These are phyloP conservation scores for Centrapalus pauciflorus DNA, from an alignment of 129 eudicot species.

Conservation along the genomic window DNA sequence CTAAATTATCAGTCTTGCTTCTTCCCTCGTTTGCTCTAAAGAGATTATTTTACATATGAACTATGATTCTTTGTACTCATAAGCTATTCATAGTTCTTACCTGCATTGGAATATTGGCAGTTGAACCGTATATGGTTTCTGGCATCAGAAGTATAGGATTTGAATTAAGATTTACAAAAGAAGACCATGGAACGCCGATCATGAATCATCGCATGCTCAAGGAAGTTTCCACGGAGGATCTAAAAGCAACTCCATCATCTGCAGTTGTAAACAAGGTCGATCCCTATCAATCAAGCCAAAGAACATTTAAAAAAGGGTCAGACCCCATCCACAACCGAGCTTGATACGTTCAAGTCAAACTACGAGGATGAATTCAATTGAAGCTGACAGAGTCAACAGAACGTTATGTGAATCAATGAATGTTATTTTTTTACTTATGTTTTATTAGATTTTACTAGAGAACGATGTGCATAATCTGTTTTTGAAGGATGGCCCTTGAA, in stretches of 20 bases:
- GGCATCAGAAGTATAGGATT: constrained; percentile 36
- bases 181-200: constrained; percentile 3
- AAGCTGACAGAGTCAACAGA: constrained; percentile 12
- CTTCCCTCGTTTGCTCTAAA: constrained; percentile 21
- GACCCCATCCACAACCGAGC: constrained; percentile 88
- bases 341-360: constrained; percentile 23
- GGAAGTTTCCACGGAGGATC: constrained; percentile 26
- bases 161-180: constrained; percentile 25
- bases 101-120: constrained; percentile 45
- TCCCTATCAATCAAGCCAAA: constrained; percentile 52
- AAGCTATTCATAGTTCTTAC: constrained; percentile 46
- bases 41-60: constrained; percentile 20
- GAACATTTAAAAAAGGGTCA: constrained; percentile 71
- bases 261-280: constrained; percentile 32
- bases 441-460: constrained; percentile 25
- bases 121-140: constrained; percentile 35
- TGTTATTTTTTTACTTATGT: neutral
- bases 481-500: constrained; percentile 19
- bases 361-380: constrained; percentile 9
- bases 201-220: constrained; percentile 35
- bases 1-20: constrained; percentile 25
- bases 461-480: constrained; percentile 36
- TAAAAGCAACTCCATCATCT: constrained; percentile 19
- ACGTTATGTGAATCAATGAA: constrained; percentile 22
- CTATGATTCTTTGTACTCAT: constrained; percentile 39